Percentiles rank a stretch among this genome's conserved stretches.
Evolutionary conservation across 2,329 filamentous ascomycete genomes (phyloP).

Genomic region (Rhynchosporium secalis): DNA sequence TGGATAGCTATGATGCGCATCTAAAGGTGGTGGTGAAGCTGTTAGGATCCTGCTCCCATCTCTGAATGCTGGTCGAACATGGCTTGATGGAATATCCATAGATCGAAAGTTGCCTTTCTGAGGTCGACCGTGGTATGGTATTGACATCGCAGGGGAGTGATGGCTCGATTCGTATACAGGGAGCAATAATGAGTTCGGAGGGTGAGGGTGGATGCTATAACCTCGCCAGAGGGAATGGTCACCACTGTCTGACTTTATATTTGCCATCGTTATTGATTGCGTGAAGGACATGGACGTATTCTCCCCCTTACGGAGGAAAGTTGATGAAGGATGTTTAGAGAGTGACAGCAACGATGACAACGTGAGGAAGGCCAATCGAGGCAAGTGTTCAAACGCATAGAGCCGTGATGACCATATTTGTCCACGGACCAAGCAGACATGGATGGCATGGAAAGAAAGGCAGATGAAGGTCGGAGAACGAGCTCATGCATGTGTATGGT

Average conservation of each 20-base stretch:
- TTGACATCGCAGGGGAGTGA: slow-evolving; percentile 29
- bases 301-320: slow-evolving; percentile 20
- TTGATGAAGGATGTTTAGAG: slow-evolving; percentile 21
- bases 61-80: slow-evolving; percentile 28
- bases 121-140: slow-evolving; percentile 34
- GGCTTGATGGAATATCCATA: slow-evolving; percentile 37
- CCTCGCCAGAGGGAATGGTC: slow-evolving; percentile 39
- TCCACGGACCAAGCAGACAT: slow-evolving; percentile 25
- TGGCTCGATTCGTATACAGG: slow-evolving; percentile 35
- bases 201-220: slow-evolving; percentile 36
- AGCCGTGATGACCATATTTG: slow-evolving; percentile 30
- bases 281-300: slow-evolving; percentile 39
- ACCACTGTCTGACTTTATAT: slow-evolving; percentile 39
- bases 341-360: slow-evolving; percentile 18
- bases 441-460: slow-evolving; percentile 30
- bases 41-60: slow-evolving; percentile 32
- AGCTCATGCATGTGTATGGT: slow-evolving; percentile 35
- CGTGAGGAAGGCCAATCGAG: neutral
- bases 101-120: slow-evolving; percentile 37
- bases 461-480: slow-evolving; percentile 35
- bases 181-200: slow-evolving; percentile 28
- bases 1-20: slow-evolving; percentile 38
- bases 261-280: slow-evolving; percentile 39
- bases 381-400: slow-evolving; percentile 27
- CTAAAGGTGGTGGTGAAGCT: slow-evolving; percentile 35